These are phyloP conservation scores for Candida sithepensis DNA, from an alignment of 805 yeast species.

Conservation along the genomic window DNA sequence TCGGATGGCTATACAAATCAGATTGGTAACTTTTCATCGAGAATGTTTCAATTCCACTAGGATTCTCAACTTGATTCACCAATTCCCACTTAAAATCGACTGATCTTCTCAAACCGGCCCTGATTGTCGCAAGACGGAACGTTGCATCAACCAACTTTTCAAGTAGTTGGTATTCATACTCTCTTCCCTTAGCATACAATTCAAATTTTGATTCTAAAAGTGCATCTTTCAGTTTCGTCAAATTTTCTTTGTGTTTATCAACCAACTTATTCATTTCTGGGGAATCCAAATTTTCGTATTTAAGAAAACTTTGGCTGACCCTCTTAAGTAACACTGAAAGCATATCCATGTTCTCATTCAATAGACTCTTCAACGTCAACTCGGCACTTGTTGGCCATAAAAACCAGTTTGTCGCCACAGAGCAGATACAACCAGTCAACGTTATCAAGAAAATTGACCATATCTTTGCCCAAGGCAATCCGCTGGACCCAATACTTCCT, in stretches of 20 bases:
- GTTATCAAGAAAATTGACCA: slow-evolving; percentile 55
- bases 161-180: slow-evolving; percentile 46
- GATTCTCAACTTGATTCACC: slow-evolving; percentile 31
- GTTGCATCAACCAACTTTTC: slow-evolving; percentile 48
- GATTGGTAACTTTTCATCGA: slow-evolving; percentile 13
- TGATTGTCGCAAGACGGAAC: slow-evolving; percentile 47
- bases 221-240: slow-evolving; percentile 35
- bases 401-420: slow-evolving; percentile 57
- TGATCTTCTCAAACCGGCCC: slow-evolving; percentile 67
- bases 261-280: slow-evolving; percentile 36
- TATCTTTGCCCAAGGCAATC: slow-evolving; percentile 53
- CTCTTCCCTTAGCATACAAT: slow-evolving; percentile 50
- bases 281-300: slow-evolving; percentile 41
- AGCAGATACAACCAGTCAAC: slow-evolving; percentile 53
- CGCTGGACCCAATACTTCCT: slow-evolving; percentile 58
- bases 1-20: background rate
- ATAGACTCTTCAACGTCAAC: slow-evolving; percentile 36
- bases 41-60: slow-evolving; percentile 1
- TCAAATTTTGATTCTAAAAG: slow-evolving; percentile 65
- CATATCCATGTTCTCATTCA: slow-evolving; percentile 49
- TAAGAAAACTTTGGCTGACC: slow-evolving; percentile 46
- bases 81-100: slow-evolving; percentile 63
- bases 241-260: slow-evolving; percentile 37
- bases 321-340: slow-evolving; percentile 48
- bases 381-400: slow-evolving; percentile 64